These are phyloP conservation scores for Kluyveromyces siamensis DNA, from an alignment of 805 yeast species.

Conservation along the genomic window DNA sequence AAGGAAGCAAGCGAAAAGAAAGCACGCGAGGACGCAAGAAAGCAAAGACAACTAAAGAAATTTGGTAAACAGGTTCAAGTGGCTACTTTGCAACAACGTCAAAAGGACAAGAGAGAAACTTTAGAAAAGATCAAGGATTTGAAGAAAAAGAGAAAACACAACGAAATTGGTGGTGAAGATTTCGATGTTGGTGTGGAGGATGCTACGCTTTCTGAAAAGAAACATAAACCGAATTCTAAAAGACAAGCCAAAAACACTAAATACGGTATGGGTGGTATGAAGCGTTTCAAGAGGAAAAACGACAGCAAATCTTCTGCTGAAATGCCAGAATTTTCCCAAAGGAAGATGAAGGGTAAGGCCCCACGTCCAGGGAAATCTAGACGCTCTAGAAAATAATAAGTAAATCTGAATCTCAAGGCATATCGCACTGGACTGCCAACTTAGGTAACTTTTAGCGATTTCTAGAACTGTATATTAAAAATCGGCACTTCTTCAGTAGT, in stretches of 20 bases:
- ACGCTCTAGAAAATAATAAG: conserved; percentile 30
- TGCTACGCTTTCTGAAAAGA: conserved; percentile 47
- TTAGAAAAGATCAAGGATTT: conserved; percentile 84
- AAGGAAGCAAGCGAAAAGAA: conserved; percentile 76
- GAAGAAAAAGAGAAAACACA: conserved; percentile 76
- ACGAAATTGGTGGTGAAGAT: conserved; percentile 45
- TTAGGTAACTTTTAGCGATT: background rate
- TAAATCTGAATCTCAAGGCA: background rate
- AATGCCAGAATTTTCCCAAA: conserved; percentile 44
- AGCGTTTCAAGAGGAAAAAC: conserved; percentile 63
- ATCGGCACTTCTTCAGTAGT: background rate
- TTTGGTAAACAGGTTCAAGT: conserved; percentile 96
- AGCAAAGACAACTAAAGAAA: conserved; percentile 90
- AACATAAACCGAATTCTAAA: conserved; percentile 51
- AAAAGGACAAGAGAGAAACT: conserved; percentile 84
- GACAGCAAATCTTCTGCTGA: conserved; percentile 67
- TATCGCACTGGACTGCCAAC: background rate
- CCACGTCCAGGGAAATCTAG: conserved; percentile 49
- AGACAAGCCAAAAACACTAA: conserved; percentile 64
- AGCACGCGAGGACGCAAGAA: conserved; percentile 87
- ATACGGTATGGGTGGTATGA: conserved; percentile 73
- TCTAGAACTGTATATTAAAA: background rate
- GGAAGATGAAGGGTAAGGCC: conserved; percentile 43
- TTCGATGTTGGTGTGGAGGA: conserved; percentile 92
- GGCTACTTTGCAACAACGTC: conserved; percentile 88